Percentiles rank a stretch among this genome's conserved stretches.
phyloP scores from a whole-genome alignment of 768 basidiomycete species.

The Crepidotus variabilis region DNA sequence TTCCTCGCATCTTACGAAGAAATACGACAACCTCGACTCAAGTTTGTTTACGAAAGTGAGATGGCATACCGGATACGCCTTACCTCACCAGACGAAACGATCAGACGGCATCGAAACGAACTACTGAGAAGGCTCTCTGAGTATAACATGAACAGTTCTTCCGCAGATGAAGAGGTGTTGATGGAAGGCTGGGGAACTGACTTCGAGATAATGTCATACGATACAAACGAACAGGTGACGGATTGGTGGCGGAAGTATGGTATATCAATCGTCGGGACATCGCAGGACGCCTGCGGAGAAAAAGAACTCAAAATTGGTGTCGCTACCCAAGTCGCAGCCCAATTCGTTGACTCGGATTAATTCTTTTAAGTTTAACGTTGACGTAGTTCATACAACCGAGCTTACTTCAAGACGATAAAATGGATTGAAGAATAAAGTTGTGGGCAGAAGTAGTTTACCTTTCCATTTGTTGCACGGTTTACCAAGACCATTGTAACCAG shows the following conservation, averaged over 20 bases:
- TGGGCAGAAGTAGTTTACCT: no score
- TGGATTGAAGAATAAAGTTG: no score
- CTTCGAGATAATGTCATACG: background rate
- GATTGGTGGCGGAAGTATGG: background rate
- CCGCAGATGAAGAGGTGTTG: constrained; percentile 8
- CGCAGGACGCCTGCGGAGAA: background rate
- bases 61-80: background rate
- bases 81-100: background rate
- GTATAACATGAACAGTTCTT: background rate
- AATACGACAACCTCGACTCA: constrained; percentile 48
- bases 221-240: background rate
- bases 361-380: background rate
- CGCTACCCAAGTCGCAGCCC: background rate
- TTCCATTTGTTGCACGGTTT: no score
- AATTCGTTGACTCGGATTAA: background rate
- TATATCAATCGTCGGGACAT: background rate
- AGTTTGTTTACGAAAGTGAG: constrained; percentile 26
- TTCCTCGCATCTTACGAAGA: constrained; percentile 57
- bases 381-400: no score
- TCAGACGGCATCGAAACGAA: background rate
- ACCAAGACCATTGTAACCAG: no score
- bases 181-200: constrained; percentile 1
- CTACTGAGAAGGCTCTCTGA: background rate
- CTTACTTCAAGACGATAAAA: no score
- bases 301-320: background rate